A percentile compares a stretch with the other conserved stretches of the same genome.
phyloP scores from a whole-genome alignment of 2,329 filamentous ascomycete genomes.

The Aspergillus thermomutatus region DNA sequence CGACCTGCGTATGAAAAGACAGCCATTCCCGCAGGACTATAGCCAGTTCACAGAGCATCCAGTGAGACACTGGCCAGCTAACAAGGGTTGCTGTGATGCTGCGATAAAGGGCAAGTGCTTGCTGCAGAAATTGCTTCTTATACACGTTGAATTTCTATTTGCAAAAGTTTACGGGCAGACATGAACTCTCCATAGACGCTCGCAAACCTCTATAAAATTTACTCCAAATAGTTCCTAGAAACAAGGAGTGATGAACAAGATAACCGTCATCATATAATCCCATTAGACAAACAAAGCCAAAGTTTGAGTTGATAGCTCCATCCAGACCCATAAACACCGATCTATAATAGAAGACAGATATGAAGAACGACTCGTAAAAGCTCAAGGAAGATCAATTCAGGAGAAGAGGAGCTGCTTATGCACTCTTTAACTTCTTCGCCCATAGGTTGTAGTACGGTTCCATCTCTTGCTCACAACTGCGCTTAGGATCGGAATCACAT shows the following conservation, averaged over 20 bases:
- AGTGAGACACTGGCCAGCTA: neutral
- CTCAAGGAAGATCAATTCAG: neutral
- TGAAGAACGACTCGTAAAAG: neutral
- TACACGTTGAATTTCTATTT: neutral
- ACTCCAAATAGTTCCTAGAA: neutral
- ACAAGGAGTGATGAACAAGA: neutral
- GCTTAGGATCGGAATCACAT: constrained; percentile 57
- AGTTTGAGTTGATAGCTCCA: neutral
- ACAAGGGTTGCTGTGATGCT: neutral
- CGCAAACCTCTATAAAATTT: neutral
- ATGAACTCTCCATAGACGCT: neutral
- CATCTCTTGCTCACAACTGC: constrained; percentile 71
- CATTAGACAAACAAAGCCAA: neutral
- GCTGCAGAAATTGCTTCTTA: neutral
- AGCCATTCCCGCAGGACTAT: neutral
- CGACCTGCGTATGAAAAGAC: neutral
- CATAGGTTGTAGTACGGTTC: constrained; percentile 49
- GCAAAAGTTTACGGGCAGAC: neutral
- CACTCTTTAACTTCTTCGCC: constrained; percentile 31
- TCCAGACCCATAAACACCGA: neutral
- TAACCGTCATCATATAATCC: neutral
- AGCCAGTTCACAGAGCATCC: neutral
- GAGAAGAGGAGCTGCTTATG: constrained; percentile 5
- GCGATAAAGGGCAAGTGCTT: neutral
- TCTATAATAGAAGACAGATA: neutral